Conservation (phyloP, 2,329 filamentous ascomycete genomes). For the Arthroderma uncinatum region DNA sequence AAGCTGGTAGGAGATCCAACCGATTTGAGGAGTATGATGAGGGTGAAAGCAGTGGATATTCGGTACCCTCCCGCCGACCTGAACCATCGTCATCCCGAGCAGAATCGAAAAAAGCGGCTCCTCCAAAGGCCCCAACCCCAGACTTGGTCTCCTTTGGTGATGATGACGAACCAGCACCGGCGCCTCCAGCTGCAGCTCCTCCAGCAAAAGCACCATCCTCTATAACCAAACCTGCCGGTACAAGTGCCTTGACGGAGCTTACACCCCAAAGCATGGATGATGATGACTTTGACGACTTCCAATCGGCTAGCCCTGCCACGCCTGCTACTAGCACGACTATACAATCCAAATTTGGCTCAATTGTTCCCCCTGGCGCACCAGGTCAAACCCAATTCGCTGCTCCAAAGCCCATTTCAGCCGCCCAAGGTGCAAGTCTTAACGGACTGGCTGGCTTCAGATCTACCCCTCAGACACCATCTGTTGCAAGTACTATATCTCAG, state of each 20-base stretch:
- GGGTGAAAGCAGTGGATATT: slow-evolving; percentile 56
- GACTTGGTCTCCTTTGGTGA: slow-evolving; percentile 79
- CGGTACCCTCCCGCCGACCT: slow-evolving; percentile 39
- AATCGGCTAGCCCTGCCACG: slow-evolving; percentile 60
- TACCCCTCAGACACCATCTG: slow-evolving; percentile 58
- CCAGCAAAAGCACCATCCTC: slow-evolving; percentile 28
- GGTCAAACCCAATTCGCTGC: slow-evolving; percentile 60
- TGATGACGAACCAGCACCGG: slow-evolving; percentile 48
- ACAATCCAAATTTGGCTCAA: slow-evolving; percentile 28
- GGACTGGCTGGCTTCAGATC: slow-evolving; percentile 71
- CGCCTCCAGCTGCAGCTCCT: slow-evolving; percentile 33
- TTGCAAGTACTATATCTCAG: slow-evolving; percentile 42
- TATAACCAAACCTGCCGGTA: slow-evolving; percentile 36
- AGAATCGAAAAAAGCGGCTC: slow-evolving; percentile 53
- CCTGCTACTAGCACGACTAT: slow-evolving; percentile 33
- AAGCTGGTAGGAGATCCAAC: slow-evolving; percentile 52
- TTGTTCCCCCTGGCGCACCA: slow-evolving; percentile 35
- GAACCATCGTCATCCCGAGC: slow-evolving; percentile 27
- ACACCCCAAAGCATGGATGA: slow-evolving; percentile 49
- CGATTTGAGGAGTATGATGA: slow-evolving; percentile 97
- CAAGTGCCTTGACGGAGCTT: slow-evolving; percentile 40
- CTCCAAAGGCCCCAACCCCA: slow-evolving; percentile 72
- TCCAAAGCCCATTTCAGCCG: slow-evolving; percentile 73
- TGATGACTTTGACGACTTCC: slow-evolving; percentile 96
- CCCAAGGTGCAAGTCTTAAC: slow-evolving; percentile 67